These are phyloP conservation scores for Hymenoscyphus repandus DNA, from an alignment of 2,329 filamentous ascomycete species.

Conservation along the genomic window DNA sequence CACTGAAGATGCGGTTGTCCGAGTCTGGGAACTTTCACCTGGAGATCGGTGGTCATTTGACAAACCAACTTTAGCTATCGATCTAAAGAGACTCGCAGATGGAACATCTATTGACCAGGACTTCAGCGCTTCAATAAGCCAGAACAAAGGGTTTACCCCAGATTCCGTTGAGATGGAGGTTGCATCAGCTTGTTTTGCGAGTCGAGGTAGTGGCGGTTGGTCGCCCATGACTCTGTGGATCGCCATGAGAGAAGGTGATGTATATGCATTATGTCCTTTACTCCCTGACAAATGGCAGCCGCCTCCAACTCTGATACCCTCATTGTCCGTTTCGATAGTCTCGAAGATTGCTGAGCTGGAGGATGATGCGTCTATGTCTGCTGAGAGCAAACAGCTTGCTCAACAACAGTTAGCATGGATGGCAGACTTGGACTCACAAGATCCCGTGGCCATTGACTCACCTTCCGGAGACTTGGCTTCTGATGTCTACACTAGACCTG, in stretches of 20 bases:
- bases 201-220: slow-evolving; percentile 71
- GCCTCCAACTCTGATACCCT: slow-evolving; percentile 70
- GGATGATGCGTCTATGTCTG: slow-evolving; percentile 50
- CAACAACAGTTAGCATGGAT: slow-evolving; percentile 65
- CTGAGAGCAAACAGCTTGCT: slow-evolving; percentile 49
- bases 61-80: slow-evolving; percentile 74
- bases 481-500: slow-evolving; percentile 53
- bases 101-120: slow-evolving; percentile 78
- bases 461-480: slow-evolving; percentile 42
- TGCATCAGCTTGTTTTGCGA: slow-evolving; percentile 76
- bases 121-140: slow-evolving; percentile 69
- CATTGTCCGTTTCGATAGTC: slow-evolving; percentile 76
- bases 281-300: slow-evolving; percentile 83
- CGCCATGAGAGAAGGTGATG: slow-evolving; percentile 88
- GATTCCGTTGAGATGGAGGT: slow-evolving; percentile 93
- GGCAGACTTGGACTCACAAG: slow-evolving; percentile 59
- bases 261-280: slow-evolving; percentile 89
- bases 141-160: slow-evolving; percentile 78
- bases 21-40: slow-evolving; percentile 85
- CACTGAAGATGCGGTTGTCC: slow-evolving; percentile 80
- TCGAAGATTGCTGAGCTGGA: slow-evolving; percentile 62
- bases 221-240: slow-evolving; percentile 95
- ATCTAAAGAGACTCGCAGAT: slow-evolving; percentile 83
- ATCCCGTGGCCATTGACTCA: slow-evolving; percentile 50
- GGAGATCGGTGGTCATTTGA: slow-evolving; percentile 84